Base-by-base conservation (phyloP, 441 rosid species). In the Euphorbia schlechtendalii region DNA sequence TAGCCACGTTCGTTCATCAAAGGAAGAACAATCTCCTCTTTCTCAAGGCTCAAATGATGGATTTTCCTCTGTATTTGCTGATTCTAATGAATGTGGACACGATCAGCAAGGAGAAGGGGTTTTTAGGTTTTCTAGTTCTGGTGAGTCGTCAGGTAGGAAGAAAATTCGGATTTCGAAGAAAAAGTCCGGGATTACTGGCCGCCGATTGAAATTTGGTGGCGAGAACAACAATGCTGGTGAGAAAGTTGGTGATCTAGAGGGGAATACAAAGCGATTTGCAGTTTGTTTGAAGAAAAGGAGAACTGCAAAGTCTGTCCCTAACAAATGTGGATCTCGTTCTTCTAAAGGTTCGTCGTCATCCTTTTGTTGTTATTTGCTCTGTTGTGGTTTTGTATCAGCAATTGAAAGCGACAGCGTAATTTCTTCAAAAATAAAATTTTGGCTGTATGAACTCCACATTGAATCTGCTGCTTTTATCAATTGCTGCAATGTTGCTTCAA, bases 81-180 rank as follows among this genome's bases (percentile, higher is more conserved):
- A 76, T 17, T 59, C 60, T 48, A 56, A 56, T 17, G 74, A 59
- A 21, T 51, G 80, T 56, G 76, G 81, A 43, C 66, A n/a, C 21
- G 82, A 75, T 25, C 73, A 67, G 59, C 65, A 66, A 13, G 30
- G 53, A 58, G 76, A 80, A 22, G 80, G 77, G 55, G 73, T 88
- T 65, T 90, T 90, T 78, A 72, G 91, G 79, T 88, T 90, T 74
- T 84, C 90, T 64, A 86, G 97, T 51, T 66, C 86, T n/a, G 64
- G 48, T 20, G 22, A 54, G 45, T 86, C 75, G 66, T 79, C 86
- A 18, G 58, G 71, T 15, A 64, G 59, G 0, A 75, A 73, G 59
- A 69, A 65, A 40, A 48, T 57, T 5, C 69, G 68, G 71, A 49
- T 61, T 18, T 63, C 27, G 73, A 80, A 70, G 77, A 80, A 81